Evolutionary conservation across 140 eudicot species (phyloP).

Genomic region (Cichorium intybus): DNA sequence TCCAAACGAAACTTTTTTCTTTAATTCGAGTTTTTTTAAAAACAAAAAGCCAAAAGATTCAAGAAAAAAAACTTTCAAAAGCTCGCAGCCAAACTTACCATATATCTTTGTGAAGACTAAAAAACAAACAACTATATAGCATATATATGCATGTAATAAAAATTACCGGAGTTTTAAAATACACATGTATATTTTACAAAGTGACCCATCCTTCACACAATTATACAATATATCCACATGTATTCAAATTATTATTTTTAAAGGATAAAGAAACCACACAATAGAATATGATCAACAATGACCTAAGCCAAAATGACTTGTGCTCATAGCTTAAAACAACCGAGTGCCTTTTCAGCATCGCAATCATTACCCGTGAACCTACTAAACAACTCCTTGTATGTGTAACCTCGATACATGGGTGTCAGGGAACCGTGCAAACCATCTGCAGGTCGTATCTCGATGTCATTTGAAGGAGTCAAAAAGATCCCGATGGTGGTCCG

Average conservation of each 20-base stretch:
- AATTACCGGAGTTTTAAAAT: too few relatives aligned
- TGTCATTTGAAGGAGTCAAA: constrained; percentile 47
- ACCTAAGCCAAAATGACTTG: neutral
- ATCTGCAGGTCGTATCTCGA: constrained; percentile 47
- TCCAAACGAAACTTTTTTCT: too few relatives aligned
- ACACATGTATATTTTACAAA: neutral
- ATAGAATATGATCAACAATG: neutral
- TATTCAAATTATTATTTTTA: neutral
- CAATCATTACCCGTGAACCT: constrained; percentile 39
- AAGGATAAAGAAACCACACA: neutral
- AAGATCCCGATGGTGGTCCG: constrained; percentile 55
- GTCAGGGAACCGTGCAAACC: constrained; percentile 19
- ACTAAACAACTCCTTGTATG: constrained; percentile 49
- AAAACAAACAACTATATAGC: too few relatives aligned
- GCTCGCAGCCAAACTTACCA: too few relatives aligned
- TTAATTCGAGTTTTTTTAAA: too few relatives aligned
- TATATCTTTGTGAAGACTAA: too few relatives aligned
- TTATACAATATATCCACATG: neutral
- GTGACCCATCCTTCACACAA: neutral
- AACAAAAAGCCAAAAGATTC: too few relatives aligned
- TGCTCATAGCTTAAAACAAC: constrained; percentile 27
- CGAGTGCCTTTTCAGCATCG: constrained; percentile 42
- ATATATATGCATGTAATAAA: too few relatives aligned
- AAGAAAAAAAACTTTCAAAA: too few relatives aligned
- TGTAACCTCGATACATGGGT: constrained; percentile 31